Conservation (phyloP, 371 early-diverging fungal genomes). For the Neoconidiobolus thromboides region DNA sequence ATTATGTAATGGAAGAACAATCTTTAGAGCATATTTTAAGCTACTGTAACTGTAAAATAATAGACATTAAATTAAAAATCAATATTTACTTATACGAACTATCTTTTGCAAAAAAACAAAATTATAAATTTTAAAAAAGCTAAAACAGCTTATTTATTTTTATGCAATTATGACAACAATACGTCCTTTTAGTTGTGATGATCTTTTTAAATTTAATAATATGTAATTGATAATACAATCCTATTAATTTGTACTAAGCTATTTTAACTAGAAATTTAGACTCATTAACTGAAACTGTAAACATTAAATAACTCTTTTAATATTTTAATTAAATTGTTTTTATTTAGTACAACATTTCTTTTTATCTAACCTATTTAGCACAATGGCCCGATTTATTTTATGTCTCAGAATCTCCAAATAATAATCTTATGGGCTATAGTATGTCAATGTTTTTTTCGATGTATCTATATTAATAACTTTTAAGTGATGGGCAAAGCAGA, state of each 20-base stretch:
- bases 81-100: too few species aligned
- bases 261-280: conserved; percentile 48
- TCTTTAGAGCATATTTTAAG: too few species aligned
- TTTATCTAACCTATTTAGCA: conserved; percentile 82
- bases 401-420: conserved; percentile 55
- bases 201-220: conserved; percentile 77
- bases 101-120: too few species aligned
- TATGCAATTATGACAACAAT: too few species aligned
- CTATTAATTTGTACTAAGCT: not conserved
- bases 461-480: not conserved
- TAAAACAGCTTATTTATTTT: too few species aligned
- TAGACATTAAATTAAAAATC: too few species aligned
- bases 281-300: conserved; percentile 73
- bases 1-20: too few species aligned
- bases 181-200: conserved; percentile 47
- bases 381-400: conserved; percentile 89
- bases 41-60: too few species aligned
- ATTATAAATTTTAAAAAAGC: too few species aligned
- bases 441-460: conserved; percentile 4
- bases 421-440: conserved; percentile 75
- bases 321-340: not conserved
- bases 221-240: conserved; percentile 27
- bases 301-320: not conserved
- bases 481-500: conserved; percentile 93
- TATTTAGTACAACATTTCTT: conserved; percentile 70